These are phyloP conservation scores for Pholiota microspora DNA, from an alignment of 768 basidiomycete species.

Conservation along the genomic window DNA sequence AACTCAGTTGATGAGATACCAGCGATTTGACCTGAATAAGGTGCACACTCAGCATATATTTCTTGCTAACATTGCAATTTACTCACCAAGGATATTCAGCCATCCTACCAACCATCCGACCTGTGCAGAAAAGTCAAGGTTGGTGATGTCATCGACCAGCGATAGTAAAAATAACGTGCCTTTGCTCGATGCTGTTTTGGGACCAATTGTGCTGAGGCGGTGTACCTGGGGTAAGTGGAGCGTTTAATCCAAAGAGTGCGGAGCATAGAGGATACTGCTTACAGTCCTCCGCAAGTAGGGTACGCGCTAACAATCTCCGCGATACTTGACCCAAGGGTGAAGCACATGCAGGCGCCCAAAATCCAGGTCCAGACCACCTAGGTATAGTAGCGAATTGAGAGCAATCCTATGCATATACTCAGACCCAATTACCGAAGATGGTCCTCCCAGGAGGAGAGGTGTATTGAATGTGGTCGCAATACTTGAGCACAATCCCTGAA, in stretches of 20 bases:
- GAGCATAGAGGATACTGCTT: slow-evolving; percentile 22
- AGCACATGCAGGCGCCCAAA: slow-evolving; percentile 68
- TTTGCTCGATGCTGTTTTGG: slow-evolving; percentile 63
- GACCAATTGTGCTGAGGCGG: slow-evolving; percentile 76
- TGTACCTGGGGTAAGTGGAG: slow-evolving; percentile 46
- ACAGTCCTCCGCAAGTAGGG: slow-evolving; percentile 74
- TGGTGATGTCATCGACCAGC: slow-evolving; percentile 4
- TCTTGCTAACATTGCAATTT: background rate
- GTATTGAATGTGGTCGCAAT: slow-evolving; percentile 80
- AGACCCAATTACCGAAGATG: slow-evolving; percentile 50
- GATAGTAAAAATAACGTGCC: slow-evolving; percentile 30
- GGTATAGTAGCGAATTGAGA: slow-evolving; percentile 10
- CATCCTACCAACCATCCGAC: slow-evolving; percentile 81
- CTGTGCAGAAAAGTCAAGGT: slow-evolving; percentile 24
- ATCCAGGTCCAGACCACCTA: slow-evolving; percentile 78
- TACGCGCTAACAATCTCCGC: slow-evolving; percentile 78
- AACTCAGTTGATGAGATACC: slow-evolving; percentile 87
- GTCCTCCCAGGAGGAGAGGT: slow-evolving; percentile 66
- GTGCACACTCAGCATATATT: slow-evolving; percentile 3
- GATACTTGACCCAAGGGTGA: slow-evolving; percentile 69
- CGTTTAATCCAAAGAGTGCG: background rate
- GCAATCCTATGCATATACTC: background rate
- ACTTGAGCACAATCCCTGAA: slow-evolving; percentile 68
- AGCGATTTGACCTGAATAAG: slow-evolving; percentile 64
- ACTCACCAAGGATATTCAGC: slow-evolving; percentile 74